phyloP scores from a whole-genome alignment of 1,284 basidiomycete genomes.

The Xerocomus nothofagi region DNA sequence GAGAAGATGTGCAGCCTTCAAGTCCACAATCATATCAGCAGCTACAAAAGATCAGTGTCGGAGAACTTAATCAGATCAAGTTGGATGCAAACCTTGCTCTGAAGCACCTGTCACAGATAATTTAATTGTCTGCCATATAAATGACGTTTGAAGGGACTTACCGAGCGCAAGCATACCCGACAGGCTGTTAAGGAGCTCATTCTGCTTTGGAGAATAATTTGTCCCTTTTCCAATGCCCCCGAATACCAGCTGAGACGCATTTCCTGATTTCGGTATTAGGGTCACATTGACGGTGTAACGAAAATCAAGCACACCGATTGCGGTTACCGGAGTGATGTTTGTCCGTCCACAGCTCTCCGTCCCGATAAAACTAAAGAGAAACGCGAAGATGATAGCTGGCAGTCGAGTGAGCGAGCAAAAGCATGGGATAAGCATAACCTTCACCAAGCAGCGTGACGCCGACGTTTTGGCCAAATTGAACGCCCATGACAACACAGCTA shows the following conservation, averaged over 20 bases:
- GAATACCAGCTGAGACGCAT: slow-evolving; percentile 1
- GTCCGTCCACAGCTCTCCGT: slow-evolving; percentile 1
- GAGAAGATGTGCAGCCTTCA: slow-evolving; percentile 70
- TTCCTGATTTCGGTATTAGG: not conserved
- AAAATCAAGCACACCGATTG: not conserved
- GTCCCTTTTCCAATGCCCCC: not conserved
- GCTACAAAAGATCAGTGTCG: slow-evolving; percentile 25
- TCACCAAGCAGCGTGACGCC: slow-evolving; percentile 49
- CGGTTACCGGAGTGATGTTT: not conserved
- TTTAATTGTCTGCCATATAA: not conserved
- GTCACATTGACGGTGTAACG: not conserved
- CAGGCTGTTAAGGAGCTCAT: not conserved
- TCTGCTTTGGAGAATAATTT: not conserved
- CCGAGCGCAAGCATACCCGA: slow-evolving; percentile 2
- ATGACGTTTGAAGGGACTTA: not conserved
- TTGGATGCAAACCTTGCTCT: not conserved
- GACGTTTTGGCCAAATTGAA: slow-evolving; percentile 57
- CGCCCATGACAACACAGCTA: slow-evolving; percentile 56
- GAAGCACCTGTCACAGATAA: not conserved
- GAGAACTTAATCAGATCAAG: not conserved
- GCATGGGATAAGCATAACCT: not conserved
- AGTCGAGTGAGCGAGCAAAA: not conserved
- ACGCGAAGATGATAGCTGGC: not conserved
- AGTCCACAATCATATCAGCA: slow-evolving; percentile 67
- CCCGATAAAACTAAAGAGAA: not conserved